phyloP scores from a whole-genome alignment of 140 eudicot genomes.

The Cichorium intybus region DNA sequence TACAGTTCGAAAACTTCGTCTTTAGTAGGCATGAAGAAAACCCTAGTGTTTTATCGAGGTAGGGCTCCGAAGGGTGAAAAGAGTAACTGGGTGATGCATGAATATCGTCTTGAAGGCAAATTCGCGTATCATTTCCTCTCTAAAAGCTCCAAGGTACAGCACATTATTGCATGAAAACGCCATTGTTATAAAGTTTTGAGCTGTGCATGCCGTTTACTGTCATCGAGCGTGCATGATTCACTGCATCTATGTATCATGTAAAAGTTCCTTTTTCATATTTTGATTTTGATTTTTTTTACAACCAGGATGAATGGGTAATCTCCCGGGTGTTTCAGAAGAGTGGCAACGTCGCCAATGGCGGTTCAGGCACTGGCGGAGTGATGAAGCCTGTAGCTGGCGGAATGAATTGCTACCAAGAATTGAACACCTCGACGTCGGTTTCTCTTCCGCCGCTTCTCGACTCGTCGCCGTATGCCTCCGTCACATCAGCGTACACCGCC shows the following conservation, averaged over 20 bases:
- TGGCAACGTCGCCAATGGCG: constrained; percentile 27
- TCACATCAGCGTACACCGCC: constrained; percentile 34
- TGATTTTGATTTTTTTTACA: neutral
- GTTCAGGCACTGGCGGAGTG: constrained; percentile 7
- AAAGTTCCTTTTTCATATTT: neutral
- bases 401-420: constrained; percentile 22
- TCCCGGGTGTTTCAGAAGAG: constrained; percentile 76
- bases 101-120: constrained; percentile 95
- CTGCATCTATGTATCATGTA: neutral
- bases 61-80: constrained; percentile 97
- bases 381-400: constrained; percentile 9
- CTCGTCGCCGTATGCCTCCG: constrained; percentile 37
- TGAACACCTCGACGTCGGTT: constrained; percentile 44
- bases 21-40: constrained; percentile 93
- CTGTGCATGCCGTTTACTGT: neutral
- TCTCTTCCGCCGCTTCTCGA: constrained; percentile 70
- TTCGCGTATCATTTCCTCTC: constrained; percentile 77
- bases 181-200: neutral
- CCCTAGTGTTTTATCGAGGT: constrained; percentile 91
- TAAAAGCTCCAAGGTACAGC: constrained; percentile 58
- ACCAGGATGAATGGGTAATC: constrained; percentile 92
- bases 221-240: neutral
- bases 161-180: neutral
- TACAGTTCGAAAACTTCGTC: constrained; percentile 65
- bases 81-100: constrained; percentile 97